Evolutionary conservation across 2,329 filamentous ascomycete species (phyloP), one percentile per base, ranked within the genome.

Genomic region (Alternaria alternata): DNA sequence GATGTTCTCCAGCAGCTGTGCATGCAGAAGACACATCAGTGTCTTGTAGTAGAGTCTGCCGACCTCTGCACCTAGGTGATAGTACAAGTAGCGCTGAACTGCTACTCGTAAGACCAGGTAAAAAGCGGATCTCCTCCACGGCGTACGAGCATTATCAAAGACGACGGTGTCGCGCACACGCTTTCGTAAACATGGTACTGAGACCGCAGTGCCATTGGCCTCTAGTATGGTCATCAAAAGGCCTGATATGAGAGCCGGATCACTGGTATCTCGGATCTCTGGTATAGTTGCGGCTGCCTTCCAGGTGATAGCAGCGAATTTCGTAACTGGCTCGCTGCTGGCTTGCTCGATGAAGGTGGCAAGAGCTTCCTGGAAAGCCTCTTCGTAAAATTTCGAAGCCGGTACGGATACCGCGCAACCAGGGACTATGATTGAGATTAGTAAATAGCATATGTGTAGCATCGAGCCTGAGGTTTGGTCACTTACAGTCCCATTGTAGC

Each of bases 21-120:
- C 72, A 2, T 89, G 64, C 0, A 87, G 46, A 3, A 79, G 54
- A 47, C 80, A 83, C n/a, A 89, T 80, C 8, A 89, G 63, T 14
- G 84, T 79, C 63, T 91, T 91, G 79, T 88, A 90, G 32, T 81
- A 78, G 0, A 82, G 62, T 2, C 80, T 78, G 1, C 86, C 86
- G 0, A 69, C 26, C 1, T 82, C 73, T 1, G 70, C 63, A 1
- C 82, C 82, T 1, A 84, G 64, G 0, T 68, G 22, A 1, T 78
- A 62, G 26, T 76, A 80, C 0, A 91, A 78, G 7, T 84, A 79
- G 0, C 88, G 81, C 49, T 88, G 83, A 2, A 86, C 66, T 0
- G 82, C 80, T 2, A 91, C 87, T 0, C 88, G 85, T 5, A 91
- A 72, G 0, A 88, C 77, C 0, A 92, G 82, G 85, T 88, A 92